A percentile compares a stretch with the other conserved stretches of the same genome.
Evolutionary conservation across 1,284 basidiomycete genomes (phyloP).

Genomic region (Leccinum pallidistipes): DNA sequence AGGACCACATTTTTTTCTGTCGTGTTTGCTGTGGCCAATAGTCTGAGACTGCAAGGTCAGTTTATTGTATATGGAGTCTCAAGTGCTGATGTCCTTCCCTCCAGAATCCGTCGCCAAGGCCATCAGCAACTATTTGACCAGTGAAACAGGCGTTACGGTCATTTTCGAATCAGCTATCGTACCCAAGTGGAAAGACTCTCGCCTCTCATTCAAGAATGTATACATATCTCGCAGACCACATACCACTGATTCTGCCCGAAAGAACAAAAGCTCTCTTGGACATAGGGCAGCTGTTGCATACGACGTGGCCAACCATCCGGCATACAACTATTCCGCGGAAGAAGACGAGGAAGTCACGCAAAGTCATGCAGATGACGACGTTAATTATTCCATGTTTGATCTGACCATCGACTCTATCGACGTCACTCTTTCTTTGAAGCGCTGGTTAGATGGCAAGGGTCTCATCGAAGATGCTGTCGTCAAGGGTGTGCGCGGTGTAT

Average conservation of each 20-base stretch:
- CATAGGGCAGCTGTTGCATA: slow-evolving; percentile 66
- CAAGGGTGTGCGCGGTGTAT: slow-evolving; percentile 90
- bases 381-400: slow-evolving; percentile 87
- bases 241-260: slow-evolving; percentile 14
- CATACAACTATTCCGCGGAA: slow-evolving; percentile 62
- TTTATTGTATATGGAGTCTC: background rate
- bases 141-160: slow-evolving; percentile 91
- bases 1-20: slow-evolving; percentile 97
- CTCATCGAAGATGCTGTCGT: slow-evolving; percentile 89
- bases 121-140: slow-evolving; percentile 92
- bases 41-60: slow-evolving; percentile 83
- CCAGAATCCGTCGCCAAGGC: slow-evolving; percentile 85
- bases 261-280: slow-evolving; percentile 29
- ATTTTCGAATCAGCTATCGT: slow-evolving; percentile 98
- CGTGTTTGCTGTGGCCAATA: slow-evolving; percentile 87
- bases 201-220: slow-evolving; percentile 96
- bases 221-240: slow-evolving; percentile 84
- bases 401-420: slow-evolving; percentile 93
- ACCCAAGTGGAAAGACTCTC: slow-evolving; percentile 95
- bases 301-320: slow-evolving; percentile 73
- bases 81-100: slow-evolving; percentile 2
- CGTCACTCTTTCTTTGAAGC: slow-evolving; percentile 89
- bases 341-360: slow-evolving; percentile 37
- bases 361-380: slow-evolving; percentile 47
- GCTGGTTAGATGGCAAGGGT: slow-evolving; percentile 97